These are phyloP conservation scores for Cyberlindnera misumaiensis DNA, from an alignment of 805 yeast species.

Conservation along the genomic window DNA sequence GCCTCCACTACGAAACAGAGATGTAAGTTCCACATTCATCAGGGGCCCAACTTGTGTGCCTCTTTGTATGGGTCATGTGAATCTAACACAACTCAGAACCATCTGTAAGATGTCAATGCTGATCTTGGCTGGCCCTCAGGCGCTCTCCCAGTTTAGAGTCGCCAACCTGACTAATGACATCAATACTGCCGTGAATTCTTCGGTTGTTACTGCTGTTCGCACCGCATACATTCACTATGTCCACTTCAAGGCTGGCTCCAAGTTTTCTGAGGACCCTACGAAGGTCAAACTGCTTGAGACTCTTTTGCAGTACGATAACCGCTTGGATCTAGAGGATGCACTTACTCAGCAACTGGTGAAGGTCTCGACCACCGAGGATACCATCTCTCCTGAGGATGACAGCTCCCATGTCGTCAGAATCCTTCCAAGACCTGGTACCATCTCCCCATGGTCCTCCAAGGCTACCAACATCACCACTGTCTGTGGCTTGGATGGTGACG, in stretches of 20 bases:
- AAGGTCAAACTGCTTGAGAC: slow-evolving; percentile 46
- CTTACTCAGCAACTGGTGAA: slow-evolving; percentile 35
- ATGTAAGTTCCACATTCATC: no score
- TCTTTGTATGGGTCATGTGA: no score
- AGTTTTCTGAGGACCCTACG: slow-evolving; percentile 20
- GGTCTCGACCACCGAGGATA: slow-evolving; percentile 26
- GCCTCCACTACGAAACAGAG: no score
- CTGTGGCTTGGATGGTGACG: slow-evolving; percentile 66
- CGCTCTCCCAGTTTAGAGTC: slow-evolving; percentile 82
- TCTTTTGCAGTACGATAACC: slow-evolving; percentile 69
- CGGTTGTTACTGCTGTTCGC: slow-evolving; percentile 62
- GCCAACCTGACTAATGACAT: slow-evolving; percentile 64
- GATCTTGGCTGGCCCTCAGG: slow-evolving; percentile 81
- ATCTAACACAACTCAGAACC: no score
- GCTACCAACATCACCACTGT: slow-evolving; percentile 92
- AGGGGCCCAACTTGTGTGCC: no score
- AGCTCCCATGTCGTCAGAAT: slow-evolving; percentile 62
- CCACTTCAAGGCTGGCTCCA: slow-evolving; percentile 38
- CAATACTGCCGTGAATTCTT: slow-evolving; percentile 57
- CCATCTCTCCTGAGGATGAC: slow-evolving; percentile 27
- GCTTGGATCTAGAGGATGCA: slow-evolving; percentile 47
- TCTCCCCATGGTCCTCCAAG: slow-evolving; percentile 98
- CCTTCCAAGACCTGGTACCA: slow-evolving; percentile 91
- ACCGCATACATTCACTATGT: slow-evolving; percentile 80
- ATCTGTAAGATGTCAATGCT: slow-evolving; percentile 32